Evolutionary conservation across 1,284 basidiomycete species (phyloP), one percentile per base, ranked within the genome.

Genomic region (Ustilago trichophora): DNA sequence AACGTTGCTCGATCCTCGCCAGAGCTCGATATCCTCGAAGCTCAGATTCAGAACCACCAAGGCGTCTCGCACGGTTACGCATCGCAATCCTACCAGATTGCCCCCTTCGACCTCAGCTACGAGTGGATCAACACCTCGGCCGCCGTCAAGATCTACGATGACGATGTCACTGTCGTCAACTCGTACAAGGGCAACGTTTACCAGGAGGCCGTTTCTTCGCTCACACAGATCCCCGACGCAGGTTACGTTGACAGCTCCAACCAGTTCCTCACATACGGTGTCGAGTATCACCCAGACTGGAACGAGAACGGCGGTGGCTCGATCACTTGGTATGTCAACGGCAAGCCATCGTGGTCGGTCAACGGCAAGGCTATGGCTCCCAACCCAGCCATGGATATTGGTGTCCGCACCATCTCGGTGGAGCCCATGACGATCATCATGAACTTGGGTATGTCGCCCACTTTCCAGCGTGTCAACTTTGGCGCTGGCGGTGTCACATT

Each of bases 41-140:
- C 78, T 7, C 85, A 88, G 69, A 84, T 84, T 85, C 83, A 88
- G 87, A 78, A 41, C 15, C 65, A 60, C 26, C 36, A 48, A 7
- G 80, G 77, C 21, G 62, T 37, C 43, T 50, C 52, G 36, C 71
- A 58, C 41, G 67, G 70, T 6, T 70, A 53, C 12, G 78, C 75
- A 3, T 82, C 77, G 52, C 68, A 76, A 64, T 80, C 80, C 3
- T 71, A 75, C 50, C 80, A 82, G 52, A 59, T 76, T 15, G 81
- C 80, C 2, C 81, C 81, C 4, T 82, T 80, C 38, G 78, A 80
- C 41, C 36, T 62, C 13, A 48, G 44, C 34, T 78, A 78, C 60
- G 60, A 73, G 34, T 80, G 79, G 77, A 46, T 58, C 46, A 49
- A 71, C 19, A 54, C 50, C 6, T 45, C 57, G n/a, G 11, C 37